Base-by-base conservation (phyloP, 495 filamentous ascomycete species). In the Aspergillus carlsbadensis region DNA sequence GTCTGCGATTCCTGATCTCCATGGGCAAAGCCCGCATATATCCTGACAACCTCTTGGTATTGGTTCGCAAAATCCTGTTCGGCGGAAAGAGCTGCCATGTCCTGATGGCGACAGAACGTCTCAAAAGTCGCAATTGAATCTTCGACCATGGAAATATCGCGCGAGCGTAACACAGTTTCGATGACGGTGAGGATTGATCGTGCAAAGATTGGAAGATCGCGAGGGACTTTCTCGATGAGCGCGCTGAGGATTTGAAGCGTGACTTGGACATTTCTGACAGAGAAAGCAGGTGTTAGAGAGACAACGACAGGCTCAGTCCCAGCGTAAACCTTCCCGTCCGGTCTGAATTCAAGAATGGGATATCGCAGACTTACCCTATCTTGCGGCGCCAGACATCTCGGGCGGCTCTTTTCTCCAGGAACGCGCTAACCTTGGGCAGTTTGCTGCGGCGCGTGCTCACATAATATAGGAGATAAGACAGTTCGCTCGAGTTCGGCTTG, bases 381-480 rank as follows among this genome's bases (percentile, higher is more conserved):
- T 87, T 84, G 57, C 82, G 81, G 60, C 87, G 84, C 76, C 84
- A 91, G 54, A 96, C 91, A 78, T 97, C 92, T 60, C 83, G 86
- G 37, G 87, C 87, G 50, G 91, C 91, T 74, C 89, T 88, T 78
- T 90, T 93, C 72, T 96, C 91, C 63, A 97, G 75, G 65, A 95
- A 97, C 64, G 83, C 83, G 67, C 90, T 90, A 45, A 97, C 90
- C 69, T 97, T 97, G 65, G 92, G 90, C 52, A 97, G 81, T 81
- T 96, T 97, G 71, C 88, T 92, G 55, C 90, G 83, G 49, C 92
- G 88, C 60, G 92, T 94, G 68, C 90, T 92, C 39, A 88, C 90
- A 80, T 97, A 96, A 80, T 93, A 97, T 24, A 96, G 84, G 48
- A 97, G 82, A 68, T 97, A 97, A 67, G 90, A 95, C 39, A 97